Evolutionary conservation across 805 yeast species (phyloP).

Genomic region (Wickerhamomyces sydowiorum): DNA sequence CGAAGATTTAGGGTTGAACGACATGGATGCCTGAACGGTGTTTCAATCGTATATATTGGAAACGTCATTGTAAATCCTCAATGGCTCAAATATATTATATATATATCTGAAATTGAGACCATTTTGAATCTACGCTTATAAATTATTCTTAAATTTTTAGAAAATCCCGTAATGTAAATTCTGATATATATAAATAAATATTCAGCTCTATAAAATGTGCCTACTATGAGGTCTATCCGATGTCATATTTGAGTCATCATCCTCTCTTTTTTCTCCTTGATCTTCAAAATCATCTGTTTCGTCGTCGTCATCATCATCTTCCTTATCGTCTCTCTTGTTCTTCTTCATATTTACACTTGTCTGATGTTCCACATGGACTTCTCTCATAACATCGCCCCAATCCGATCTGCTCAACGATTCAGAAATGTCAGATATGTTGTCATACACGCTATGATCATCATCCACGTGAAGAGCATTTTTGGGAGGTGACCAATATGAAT

Average conservation of each 20-base stretch:
- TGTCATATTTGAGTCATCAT: background rate
- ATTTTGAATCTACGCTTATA: no score
- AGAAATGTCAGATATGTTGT: background rate
- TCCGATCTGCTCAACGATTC: background rate
- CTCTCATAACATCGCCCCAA: background rate
- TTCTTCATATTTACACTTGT: background rate
- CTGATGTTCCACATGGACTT: background rate
- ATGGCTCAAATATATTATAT: no score
- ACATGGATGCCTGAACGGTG: conserved; percentile 24
- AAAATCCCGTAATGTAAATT: no score
- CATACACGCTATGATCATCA: background rate
- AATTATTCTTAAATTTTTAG: no score
- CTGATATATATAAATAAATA: background rate
- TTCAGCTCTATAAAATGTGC: background rate
- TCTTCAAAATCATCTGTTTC: background rate
- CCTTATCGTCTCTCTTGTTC: background rate
- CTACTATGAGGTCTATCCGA: background rate
- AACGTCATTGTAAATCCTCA: no score
- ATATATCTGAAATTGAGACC: no score
- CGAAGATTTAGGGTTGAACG: conserved; percentile 80
- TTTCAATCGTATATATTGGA: background rate
- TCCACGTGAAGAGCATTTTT: background rate
- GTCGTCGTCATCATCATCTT: background rate
- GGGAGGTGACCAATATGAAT: conserved; percentile 1
- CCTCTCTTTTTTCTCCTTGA: no score